phyloP scores from a whole-genome alignment of 768 basidiomycete genomes.

The Suillus alpinus region DNA sequence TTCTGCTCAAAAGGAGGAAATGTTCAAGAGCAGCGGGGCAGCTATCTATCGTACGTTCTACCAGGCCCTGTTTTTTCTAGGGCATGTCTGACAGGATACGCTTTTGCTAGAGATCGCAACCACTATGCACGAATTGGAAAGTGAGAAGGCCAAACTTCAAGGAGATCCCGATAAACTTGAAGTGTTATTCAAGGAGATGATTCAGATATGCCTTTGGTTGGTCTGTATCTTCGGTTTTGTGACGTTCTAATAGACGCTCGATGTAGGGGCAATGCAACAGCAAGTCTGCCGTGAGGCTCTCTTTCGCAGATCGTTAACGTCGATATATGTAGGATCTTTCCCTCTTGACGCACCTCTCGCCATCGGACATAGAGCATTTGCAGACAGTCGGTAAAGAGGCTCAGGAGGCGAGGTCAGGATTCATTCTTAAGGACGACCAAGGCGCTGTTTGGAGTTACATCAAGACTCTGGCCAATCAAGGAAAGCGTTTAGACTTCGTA shows the following conservation, averaged over 20 bases:
- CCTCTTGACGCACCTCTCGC: conserved; percentile 80
- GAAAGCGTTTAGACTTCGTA: conserved; percentile 71
- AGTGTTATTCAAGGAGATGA: conserved; percentile 77
- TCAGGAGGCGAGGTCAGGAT: conserved; percentile 70
- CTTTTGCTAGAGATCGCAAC: conserved; percentile 60
- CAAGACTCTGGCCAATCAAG: conserved; percentile 43
- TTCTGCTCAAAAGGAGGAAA: conserved; percentile 69
- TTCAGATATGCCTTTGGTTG: conserved; percentile 87
- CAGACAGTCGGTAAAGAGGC: conserved; percentile 83
- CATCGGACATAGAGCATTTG: conserved; percentile 76
- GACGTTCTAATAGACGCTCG: background rate
- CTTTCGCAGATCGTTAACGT: background rate
- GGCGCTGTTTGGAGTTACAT: conserved; percentile 71
- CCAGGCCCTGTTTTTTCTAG: no score
- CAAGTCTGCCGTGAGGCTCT: conserved; percentile 24
- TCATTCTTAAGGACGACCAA: conserved; percentile 85
- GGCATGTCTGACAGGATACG: background rate
- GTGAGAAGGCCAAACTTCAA: conserved; percentile 41
- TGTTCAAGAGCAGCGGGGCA: conserved; percentile 73
- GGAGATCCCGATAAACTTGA: conserved; percentile 53
- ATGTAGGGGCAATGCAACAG: conserved; percentile 90
- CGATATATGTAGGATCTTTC: conserved; percentile 73
- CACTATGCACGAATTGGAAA: conserved; percentile 65
- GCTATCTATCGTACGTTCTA: conserved; percentile 71
- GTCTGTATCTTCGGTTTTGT: conserved; percentile 9